A percentile compares a stretch with the other conserved stretches of the same genome.
phyloP scores from a whole-genome alignment of 768 basidiomycete genomes.

The Lactifluus volemus region DNA sequence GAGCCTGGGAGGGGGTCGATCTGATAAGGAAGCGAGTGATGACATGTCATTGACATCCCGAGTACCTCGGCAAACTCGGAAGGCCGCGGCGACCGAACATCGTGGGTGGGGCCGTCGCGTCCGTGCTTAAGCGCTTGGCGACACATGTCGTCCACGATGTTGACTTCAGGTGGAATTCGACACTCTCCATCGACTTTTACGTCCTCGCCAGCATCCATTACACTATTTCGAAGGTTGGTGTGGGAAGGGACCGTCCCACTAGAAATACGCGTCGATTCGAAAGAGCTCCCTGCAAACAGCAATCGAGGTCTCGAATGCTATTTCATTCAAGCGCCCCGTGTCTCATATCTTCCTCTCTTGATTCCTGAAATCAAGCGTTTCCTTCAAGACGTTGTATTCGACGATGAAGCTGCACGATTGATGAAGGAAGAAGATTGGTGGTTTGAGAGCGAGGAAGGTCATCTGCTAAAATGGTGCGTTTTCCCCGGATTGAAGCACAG shows the following conservation, averaged over 20 bases:
- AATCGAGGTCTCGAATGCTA: conserved; percentile 87
- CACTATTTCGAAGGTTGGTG: conserved; percentile 77
- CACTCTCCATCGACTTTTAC: conserved; percentile 37
- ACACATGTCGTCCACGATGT: conserved; percentile 19
- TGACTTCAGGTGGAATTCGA: conserved; percentile 26
- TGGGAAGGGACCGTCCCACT: conserved; percentile 91
- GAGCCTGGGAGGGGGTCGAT: background rate
- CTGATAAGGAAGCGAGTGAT: background rate
- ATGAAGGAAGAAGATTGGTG: conserved; percentile 93
- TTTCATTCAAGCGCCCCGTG: conserved; percentile 83
- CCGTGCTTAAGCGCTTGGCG: background rate
- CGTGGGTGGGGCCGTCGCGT: background rate
- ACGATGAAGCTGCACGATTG: conserved; percentile 66
- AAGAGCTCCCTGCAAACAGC: conserved; percentile 83
- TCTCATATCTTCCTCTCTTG: conserved; percentile 87
- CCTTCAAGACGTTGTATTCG: conserved; percentile 87
- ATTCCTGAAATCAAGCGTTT: conserved; percentile 84
- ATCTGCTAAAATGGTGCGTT: conserved; percentile 72
- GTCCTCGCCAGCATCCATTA: conserved; percentile 49
- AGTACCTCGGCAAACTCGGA: background rate
- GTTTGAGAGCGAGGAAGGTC: conserved; percentile 88
- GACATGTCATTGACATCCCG: too few species aligned
- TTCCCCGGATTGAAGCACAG: background rate
- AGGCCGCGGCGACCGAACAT: background rate
- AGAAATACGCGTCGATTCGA: conserved; percentile 81